These are phyloP conservation scores for Sarcomyxa edulis DNA, from an alignment of 768 basidiomycete species.

Conservation along the genomic window DNA sequence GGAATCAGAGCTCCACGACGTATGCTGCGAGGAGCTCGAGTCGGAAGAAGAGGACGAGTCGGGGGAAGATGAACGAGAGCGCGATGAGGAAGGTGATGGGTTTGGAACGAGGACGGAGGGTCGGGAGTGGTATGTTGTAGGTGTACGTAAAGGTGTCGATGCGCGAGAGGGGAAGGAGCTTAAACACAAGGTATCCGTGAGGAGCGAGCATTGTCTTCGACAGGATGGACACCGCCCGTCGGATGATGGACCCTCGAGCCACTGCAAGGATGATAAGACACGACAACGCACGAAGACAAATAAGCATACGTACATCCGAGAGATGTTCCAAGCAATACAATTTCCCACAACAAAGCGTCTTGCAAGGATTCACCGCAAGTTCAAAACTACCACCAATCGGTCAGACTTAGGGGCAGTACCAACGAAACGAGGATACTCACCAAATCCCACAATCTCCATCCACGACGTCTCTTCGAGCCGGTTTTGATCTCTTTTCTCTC, in stretches of 20 bases:
- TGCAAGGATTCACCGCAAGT: constrained; percentile 6
- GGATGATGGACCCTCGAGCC: constrained; percentile 13
- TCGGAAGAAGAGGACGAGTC: no score
- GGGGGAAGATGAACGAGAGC: no score
- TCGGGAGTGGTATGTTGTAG: no score
- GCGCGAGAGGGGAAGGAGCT: no score
- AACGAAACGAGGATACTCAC: constrained; percentile 6
- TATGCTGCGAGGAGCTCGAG: no score
- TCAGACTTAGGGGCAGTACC: background rate
- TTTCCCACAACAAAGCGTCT: constrained; percentile 10
- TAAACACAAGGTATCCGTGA: constrained; percentile 5
- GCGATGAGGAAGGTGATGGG: no score
- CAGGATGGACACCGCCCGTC: constrained; percentile 17
- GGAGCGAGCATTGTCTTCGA: constrained; percentile 10
- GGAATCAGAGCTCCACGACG: no score
- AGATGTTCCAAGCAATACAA: constrained; percentile 11
- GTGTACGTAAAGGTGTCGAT: no score
- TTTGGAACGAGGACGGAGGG: no score
- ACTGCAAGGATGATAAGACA: constrained; percentile 4
- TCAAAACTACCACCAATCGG: constrained; percentile 6
- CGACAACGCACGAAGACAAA: background rate
- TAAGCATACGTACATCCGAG: constrained; percentile 4
- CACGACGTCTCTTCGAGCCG: constrained; percentile 1
- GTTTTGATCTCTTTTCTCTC: background rate
- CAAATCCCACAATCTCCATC: constrained; percentile 18